A percentile compares a stretch with the other conserved stretches of the same genome.
phyloP scores from a whole-genome alignment of 192 early-diverging fungal species.

The Helicostylum pulchrum region DNA sequence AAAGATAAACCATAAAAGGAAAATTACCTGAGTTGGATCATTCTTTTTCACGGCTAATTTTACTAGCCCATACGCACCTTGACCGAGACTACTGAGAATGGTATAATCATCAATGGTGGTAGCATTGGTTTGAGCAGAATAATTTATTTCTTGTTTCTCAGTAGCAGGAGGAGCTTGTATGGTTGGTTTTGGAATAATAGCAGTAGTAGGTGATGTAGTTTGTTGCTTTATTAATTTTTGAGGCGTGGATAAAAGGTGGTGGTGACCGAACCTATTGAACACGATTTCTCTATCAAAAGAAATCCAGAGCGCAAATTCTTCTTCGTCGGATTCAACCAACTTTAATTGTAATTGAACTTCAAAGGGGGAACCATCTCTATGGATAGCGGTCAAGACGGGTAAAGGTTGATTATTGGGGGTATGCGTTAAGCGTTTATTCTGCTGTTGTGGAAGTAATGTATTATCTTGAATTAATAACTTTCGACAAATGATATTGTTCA shows the following conservation, averaged over 20 bases:
- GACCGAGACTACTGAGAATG: conserved; percentile 59
- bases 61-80: conserved; percentile 73
- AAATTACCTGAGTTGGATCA: conserved; percentile 45
- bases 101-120: conserved; percentile 57
- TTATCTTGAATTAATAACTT: conserved; percentile 8
- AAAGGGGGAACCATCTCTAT: conserved; percentile 59
- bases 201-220: conserved; percentile 2
- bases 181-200: not conserved
- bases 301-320: conserved; percentile 59
- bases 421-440: conserved; percentile 8
- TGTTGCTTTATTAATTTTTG: not conserved
- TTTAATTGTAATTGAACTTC: conserved; percentile 60
- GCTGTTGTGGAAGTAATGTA: not conserved
- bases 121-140: conserved; percentile 44
- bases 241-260: too few relatives aligned
- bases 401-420: conserved; percentile 14
- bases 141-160: conserved; percentile 1
- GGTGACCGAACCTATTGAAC: conserved; percentile 31
- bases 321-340: conserved; percentile 44
- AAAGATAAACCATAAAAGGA: conserved; percentile 19
- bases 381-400: conserved; percentile 47
- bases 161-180: conserved; percentile 14
- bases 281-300: conserved; percentile 54
- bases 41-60: conserved; percentile 49
- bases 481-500: conserved; percentile 32